Evolutionary conservation across 805 yeast species (phyloP).

Genomic region (Scheffersomyces ergatensis): DNA sequence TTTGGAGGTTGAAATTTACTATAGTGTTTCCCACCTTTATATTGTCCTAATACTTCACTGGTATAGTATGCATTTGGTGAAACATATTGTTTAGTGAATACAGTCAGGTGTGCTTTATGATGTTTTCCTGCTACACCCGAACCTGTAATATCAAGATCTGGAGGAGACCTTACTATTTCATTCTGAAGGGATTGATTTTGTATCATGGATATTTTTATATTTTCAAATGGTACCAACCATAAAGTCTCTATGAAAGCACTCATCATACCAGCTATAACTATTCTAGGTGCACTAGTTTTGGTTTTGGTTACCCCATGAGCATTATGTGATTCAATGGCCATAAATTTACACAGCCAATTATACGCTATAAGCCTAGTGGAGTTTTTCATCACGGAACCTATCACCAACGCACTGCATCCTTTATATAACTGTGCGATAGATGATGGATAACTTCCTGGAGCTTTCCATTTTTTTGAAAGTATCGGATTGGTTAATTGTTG

Average conservation of each 20-base stretch:
- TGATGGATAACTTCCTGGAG: conserved; percentile 31
- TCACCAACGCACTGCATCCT: conserved; percentile 75
- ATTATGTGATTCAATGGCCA: conserved; percentile 46
- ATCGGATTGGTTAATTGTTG: conserved; percentile 49
- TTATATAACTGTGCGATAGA: conserved; percentile 34
- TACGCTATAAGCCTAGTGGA: conserved; percentile 70
- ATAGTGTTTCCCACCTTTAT: conserved; percentile 16
- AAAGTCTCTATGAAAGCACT: conserved; percentile 83
- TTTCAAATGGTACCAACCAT: conserved; percentile 88
- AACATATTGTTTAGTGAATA: conserved; percentile 31
- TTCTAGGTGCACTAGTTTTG: conserved; percentile 73
- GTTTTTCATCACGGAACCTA: conserved; percentile 75
- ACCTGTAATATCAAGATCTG: conserved; percentile 26
- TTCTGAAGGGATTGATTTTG: conserved; percentile 51
- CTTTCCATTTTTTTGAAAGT: conserved; percentile 30
- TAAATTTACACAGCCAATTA: conserved; percentile 68
- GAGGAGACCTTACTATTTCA: conserved; percentile 17
- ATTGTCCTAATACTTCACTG: conserved; percentile 27
- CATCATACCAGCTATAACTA: conserved; percentile 79
- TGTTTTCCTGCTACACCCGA: conserved; percentile 17
- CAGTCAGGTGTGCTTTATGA: conserved; percentile 20
- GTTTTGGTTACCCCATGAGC: conserved; percentile 38
- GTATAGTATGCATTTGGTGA: conserved; percentile 44
- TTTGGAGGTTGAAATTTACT: conserved; percentile 19
- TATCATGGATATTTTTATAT: conserved; percentile 75